These are phyloP conservation scores for Scenedesmus sp. DNA, from an alignment of 163 green algal genomes.

Conservation along the genomic window DNA sequence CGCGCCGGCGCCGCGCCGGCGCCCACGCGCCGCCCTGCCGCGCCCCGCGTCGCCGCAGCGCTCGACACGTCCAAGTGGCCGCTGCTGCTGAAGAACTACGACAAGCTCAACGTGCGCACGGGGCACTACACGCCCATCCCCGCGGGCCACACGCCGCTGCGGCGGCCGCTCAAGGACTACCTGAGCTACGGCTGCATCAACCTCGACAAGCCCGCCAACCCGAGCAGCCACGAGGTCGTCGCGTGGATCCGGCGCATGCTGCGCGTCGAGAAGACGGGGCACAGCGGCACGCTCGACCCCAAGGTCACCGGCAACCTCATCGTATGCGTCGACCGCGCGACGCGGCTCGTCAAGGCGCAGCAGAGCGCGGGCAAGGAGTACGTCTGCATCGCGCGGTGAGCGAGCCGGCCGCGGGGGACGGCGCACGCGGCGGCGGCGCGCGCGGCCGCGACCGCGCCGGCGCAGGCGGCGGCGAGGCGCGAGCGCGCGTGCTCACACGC, in stretches of 20 bases:
- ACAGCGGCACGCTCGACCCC: slow-evolving; percentile 97
- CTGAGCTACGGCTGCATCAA: slow-evolving; percentile 96
- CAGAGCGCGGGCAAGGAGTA: slow-evolving; percentile 99
- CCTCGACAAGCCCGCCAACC: slow-evolving; percentile 98
- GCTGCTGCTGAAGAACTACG: slow-evolving; percentile 98
- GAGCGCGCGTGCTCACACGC: no score
- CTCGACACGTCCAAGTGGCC: slow-evolving; percentile 97
- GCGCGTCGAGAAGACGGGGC: slow-evolving; percentile 96
- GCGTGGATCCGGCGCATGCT: slow-evolving; percentile 98
- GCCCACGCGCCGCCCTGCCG: neutral
- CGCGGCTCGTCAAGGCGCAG: slow-evolving; percentile 98
- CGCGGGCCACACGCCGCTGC: slow-evolving; percentile 89
- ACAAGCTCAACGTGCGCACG: slow-evolving; percentile 95
- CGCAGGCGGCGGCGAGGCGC: no score
- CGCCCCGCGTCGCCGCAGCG: slow-evolving; percentile 43
- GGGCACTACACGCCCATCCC: slow-evolving; percentile 99
- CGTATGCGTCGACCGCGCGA: slow-evolving; percentile 97
- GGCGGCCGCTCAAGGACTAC: slow-evolving; percentile 82
- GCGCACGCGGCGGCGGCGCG: neutral
- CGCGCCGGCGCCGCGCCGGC: neutral
- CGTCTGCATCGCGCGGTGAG: slow-evolving; percentile 85
- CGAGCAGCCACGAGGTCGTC: slow-evolving; percentile 97
- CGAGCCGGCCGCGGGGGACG: neutral
- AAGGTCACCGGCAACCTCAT: slow-evolving; percentile 99
- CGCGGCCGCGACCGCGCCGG: no score